These are phyloP conservation scores for Pichia cactophila DNA, from an alignment of 1,139 yeast species.

Conservation along the genomic window DNA sequence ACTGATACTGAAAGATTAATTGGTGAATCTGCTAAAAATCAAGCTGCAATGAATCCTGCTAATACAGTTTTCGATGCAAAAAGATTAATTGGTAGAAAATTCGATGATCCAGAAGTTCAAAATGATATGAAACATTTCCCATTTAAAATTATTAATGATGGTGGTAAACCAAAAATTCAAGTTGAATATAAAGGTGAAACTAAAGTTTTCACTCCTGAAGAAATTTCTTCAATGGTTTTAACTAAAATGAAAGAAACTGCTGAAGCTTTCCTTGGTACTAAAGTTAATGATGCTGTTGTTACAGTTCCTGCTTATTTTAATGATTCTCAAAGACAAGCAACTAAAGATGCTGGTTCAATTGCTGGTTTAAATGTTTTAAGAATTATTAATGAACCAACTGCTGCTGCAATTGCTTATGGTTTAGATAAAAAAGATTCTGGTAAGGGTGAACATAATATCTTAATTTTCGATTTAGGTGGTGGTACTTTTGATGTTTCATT, in stretches of 20 bases:
- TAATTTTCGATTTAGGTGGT: conserved; percentile 95
- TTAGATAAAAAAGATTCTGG: conserved; percentile 57
- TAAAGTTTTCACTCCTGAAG: conserved; percentile 79
- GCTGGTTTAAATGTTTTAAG: conserved; percentile 54
- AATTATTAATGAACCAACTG: conserved; percentile 57
- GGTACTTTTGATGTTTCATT: conserved; percentile 97
- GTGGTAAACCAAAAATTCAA: conserved; percentile 73
- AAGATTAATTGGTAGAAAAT: conserved; percentile 78
- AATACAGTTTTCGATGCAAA: conserved; percentile 83
- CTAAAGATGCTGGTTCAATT: conserved; percentile 56
- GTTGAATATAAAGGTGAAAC: conserved; percentile 65
- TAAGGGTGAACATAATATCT: conserved; percentile 72
- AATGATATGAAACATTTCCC: conserved; percentile 81
- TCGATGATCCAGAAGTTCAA: conserved; percentile 67
- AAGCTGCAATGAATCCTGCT: conserved; percentile 73
- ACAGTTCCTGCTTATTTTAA: conserved; percentile 62
- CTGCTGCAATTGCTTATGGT: conserved; percentile 59
- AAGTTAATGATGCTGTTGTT: conserved; percentile 66
- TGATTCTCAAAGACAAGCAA: conserved; percentile 58
- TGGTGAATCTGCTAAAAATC: conserved; percentile 93
- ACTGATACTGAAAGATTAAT: conserved; percentile 80
- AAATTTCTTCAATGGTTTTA: conserved; percentile 84
- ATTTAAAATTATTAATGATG: conserved; percentile 57
- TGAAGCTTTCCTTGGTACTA: conserved; percentile 66
- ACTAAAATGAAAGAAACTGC: conserved; percentile 90